Conservation (phyloP, 805 yeast species). For the Ogataea neopini region DNA sequence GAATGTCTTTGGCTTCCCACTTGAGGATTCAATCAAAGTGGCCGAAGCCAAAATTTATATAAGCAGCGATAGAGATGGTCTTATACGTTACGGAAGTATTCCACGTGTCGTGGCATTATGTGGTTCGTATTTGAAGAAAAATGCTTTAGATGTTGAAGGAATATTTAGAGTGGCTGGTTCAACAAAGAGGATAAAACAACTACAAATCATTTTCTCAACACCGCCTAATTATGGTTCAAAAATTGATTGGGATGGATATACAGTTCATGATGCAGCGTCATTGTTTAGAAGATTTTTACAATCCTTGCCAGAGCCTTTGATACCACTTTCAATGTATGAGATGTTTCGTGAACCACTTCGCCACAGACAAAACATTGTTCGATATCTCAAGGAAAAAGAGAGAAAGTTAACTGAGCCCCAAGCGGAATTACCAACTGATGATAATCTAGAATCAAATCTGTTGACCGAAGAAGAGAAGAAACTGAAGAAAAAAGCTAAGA, state of each 20-base stretch:
- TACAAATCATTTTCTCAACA: conserved; percentile 78
- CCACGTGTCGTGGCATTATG: conserved; percentile 97
- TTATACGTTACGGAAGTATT: conserved; percentile 79
- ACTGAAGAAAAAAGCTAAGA: conserved; percentile 44
- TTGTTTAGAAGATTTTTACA: conserved; percentile 82
- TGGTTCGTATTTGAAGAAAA: conserved; percentile 78
- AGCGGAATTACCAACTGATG: no score
- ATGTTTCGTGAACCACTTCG: conserved; percentile 75
- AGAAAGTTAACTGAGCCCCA: conserved; percentile 18
- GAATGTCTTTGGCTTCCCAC: conserved; percentile 77
- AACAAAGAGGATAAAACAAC: conserved; percentile 79
- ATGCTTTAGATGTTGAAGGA: conserved; percentile 82
- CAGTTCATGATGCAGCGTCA: conserved; percentile 96
- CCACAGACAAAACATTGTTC: conserved; percentile 62
- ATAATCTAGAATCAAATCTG: neutral
- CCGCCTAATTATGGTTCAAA: conserved; percentile 91
- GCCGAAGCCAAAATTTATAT: conserved; percentile 80
- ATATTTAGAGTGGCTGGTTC: conserved; percentile 93
- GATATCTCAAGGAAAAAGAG: conserved; percentile 60
- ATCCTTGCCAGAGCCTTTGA: conserved; percentile 87
- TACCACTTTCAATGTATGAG: conserved; percentile 77
- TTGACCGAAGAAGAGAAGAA: conserved; percentile 33
- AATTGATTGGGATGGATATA: conserved; percentile 88
- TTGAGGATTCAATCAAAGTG: conserved; percentile 65
- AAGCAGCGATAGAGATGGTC: conserved; percentile 60